Conservation (phyloP, 768 basidiomycete genomes). For the Boletus reticulatus region DNA sequence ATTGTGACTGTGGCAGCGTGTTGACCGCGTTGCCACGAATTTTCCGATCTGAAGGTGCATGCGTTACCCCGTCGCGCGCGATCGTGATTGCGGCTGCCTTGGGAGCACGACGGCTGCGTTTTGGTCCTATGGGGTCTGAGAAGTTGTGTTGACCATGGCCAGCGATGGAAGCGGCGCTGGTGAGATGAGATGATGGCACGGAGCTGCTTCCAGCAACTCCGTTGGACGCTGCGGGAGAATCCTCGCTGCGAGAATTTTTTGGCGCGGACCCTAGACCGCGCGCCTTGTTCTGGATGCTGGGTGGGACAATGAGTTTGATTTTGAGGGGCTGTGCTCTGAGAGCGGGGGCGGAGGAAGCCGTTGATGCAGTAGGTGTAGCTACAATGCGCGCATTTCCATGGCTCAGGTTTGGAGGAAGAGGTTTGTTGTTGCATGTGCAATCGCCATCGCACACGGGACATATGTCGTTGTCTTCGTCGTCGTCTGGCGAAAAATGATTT, state of each 20-base stretch:
- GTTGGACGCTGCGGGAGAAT: slow-evolving; percentile 36
- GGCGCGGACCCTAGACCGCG: slow-evolving; percentile 23
- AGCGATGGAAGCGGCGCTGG: slow-evolving; percentile 24
- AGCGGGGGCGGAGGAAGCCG: slow-evolving; percentile 31
- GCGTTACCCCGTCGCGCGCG: slow-evolving; percentile 26
- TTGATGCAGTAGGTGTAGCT: slow-evolving; percentile 38
- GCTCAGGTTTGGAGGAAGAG: slow-evolving; percentile 30
- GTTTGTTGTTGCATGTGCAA: slow-evolving; percentile 69
- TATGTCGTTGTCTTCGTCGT: slow-evolving; percentile 83
- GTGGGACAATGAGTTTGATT: slow-evolving; percentile 71
- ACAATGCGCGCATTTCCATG: slow-evolving; percentile 39
- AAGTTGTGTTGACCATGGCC: slow-evolving; percentile 22
- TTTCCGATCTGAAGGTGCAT: slow-evolving; percentile 20
- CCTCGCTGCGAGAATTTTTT: slow-evolving; percentile 29
- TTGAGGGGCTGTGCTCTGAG: slow-evolving; percentile 46
- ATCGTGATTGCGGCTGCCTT: slow-evolving; percentile 42
- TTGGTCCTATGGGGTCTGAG: slow-evolving; percentile 30
- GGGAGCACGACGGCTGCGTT: slow-evolving; percentile 56
- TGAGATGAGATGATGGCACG: slow-evolving; percentile 6
- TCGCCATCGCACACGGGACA: slow-evolving; percentile 91
- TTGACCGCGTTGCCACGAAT: slow-evolving; percentile 31
- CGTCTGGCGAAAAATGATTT: slow-evolving; percentile 39
- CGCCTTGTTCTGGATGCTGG: slow-evolving; percentile 48
- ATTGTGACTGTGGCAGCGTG: slow-evolving; percentile 37
- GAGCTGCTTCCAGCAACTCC: slow-evolving; percentile 34